Base-by-base conservation (phyloP, 2,329 filamentous ascomycete genomes). In the Lasiodiplodia sp. region DNA sequence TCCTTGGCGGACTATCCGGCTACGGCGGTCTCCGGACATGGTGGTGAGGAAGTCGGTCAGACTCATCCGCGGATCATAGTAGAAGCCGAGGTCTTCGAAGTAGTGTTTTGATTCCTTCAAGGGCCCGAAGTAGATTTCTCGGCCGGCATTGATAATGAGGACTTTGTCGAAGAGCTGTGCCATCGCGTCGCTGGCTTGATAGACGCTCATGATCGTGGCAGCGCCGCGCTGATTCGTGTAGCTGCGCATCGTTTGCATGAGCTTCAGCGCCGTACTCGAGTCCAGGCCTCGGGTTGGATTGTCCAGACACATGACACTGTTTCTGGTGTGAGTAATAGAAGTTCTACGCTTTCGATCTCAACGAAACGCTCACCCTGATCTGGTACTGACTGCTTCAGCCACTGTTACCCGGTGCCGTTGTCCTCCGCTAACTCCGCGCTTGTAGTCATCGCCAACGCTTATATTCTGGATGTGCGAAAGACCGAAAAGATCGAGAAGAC, bases 71-170 rank as follows among this genome's bases (percentile, higher is more conserved):
- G 84, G 78, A 0, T 89, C 89, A 72, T 90, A 92, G 44, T 85
- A 76, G 84, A 88, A 94, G 53, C 92, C 92, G 78, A 91, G 87
- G 14, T 85, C 80, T 72, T 89, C 86, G 70, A 94, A 93, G 78
- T 88, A 94, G 0, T 76, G 76, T 73, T 85, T 89, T 0, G 91
- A 92, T 2, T 82, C 77, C 5, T 73, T 75, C 0, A 88, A 86
- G 0, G 87, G 86, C 0, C 92, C 92, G 71, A 90, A 94, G 80
- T 88, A 95, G 70, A 94, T 94, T 74, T 94, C 87, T 0, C 89
- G 86, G 0, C 92, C 92, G 74, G 93, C 89, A 73, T 94, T 93
- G 0, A 94, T 81, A 0, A 95, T 89, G 0, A 89, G 84, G 0
- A 87, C 88, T 76, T 94, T 94, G 79, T 95, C 91, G 73, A 95